Conservation (phyloP, 805 yeast species). For the Pichia exigua region DNA sequence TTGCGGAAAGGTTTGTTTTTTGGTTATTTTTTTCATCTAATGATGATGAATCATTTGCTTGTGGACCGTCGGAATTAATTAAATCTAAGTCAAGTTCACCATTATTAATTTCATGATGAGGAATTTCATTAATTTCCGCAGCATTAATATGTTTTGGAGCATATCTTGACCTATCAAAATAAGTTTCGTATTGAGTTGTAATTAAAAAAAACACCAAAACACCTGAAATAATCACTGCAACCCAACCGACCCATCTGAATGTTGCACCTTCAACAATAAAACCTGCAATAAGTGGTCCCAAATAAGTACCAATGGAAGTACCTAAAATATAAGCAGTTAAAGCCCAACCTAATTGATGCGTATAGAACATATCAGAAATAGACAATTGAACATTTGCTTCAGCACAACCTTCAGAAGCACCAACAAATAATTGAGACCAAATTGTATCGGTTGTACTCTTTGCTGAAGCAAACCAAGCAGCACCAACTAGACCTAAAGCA, state of each 20-base stretch:
- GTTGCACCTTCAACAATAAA: slow-evolving; percentile 50
- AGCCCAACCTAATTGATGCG: slow-evolving; percentile 67
- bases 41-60: not conserved
- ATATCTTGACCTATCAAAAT: slow-evolving; percentile 47
- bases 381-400: slow-evolving; percentile 66
- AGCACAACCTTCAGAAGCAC: slow-evolving; percentile 73
- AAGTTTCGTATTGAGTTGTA: slow-evolving; percentile 65
- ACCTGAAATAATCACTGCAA: slow-evolving; percentile 58
- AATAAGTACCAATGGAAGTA: slow-evolving; percentile 67
- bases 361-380: slow-evolving; percentile 65
- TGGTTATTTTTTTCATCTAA: slow-evolving; percentile 1
- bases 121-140: slow-evolving; percentile 5
- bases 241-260: slow-evolving; percentile 78
- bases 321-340: slow-evolving; percentile 69
- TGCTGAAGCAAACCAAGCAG: slow-evolving; percentile 62
- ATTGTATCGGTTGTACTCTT: slow-evolving; percentile 51
- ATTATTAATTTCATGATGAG: not conserved
- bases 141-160: slow-evolving; percentile 5
- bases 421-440: slow-evolving; percentile 74
- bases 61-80: not conserved
- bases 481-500: slow-evolving; percentile 52
- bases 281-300: slow-evolving; percentile 79
- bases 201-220: slow-evolving; percentile 45
- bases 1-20: slow-evolving; percentile 3
- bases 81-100: not conserved